Percentiles rank a stretch among this genome's conserved stretches.
phyloP scores from a whole-genome alignment of 2,329 filamentous ascomycete genomes.

The Cryphonectria parasitica region DNA sequence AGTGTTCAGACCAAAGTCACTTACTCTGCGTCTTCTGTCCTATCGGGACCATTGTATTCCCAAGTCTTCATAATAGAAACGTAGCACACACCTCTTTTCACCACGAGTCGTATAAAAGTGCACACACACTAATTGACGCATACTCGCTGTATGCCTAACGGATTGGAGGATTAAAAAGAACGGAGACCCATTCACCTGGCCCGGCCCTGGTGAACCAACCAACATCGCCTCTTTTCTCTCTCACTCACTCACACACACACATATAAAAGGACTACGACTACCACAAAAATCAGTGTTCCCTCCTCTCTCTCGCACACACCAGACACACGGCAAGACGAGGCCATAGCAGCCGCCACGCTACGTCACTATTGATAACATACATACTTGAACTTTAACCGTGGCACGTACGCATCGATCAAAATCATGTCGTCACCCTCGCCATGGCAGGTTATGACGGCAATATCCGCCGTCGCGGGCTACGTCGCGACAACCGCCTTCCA shows the following conservation, averaged over 20 bases:
- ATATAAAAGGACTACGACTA: too few relatives aligned
- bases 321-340: neutral
- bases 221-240: neutral
- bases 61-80: neutral
- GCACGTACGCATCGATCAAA: neutral
- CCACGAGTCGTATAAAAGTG: neutral
- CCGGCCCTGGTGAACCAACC: neutral
- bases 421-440: conserved; percentile 32
- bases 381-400: neutral
- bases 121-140: neutral
- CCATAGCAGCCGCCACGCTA: neutral
- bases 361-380: neutral
- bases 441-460: conserved; percentile 36
- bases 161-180: neutral
- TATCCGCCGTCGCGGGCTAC: conserved; percentile 40
- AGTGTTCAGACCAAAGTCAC: neutral
- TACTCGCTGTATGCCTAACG: too few relatives aligned
- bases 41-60: neutral
- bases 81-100: neutral
- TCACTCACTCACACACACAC: too few relatives aligned
- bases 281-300: too few relatives aligned
- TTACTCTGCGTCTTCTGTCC: neutral
- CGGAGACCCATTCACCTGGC: neutral
- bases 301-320: too few relatives aligned
- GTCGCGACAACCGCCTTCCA: conserved; percentile 35